Evolutionary conservation across 176 grass and related monocot species (phyloP).

Genomic region (Carex cristatella): DNA sequence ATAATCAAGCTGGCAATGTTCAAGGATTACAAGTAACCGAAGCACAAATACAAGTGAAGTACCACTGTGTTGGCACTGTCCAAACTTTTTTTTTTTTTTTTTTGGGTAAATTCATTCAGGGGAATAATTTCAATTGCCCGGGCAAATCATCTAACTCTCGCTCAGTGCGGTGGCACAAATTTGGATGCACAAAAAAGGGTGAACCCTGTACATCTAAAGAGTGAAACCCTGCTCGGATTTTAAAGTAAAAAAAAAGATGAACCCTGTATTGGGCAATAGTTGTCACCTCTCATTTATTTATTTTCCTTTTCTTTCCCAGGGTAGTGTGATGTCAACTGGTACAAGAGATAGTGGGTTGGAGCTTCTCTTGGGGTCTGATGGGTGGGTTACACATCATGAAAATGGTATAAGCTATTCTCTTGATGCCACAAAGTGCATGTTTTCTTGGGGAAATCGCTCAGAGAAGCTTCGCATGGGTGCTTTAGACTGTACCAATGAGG

Average conservation of each 20-base stretch:
- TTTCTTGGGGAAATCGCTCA: constrained; percentile 91
- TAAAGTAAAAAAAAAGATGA: too few relatives aligned
- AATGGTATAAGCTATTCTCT: constrained; percentile 80
- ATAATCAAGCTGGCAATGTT: not conserved
- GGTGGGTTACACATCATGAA: constrained; percentile 83
- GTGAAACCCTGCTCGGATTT: too few relatives aligned
- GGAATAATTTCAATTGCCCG: too few relatives aligned
- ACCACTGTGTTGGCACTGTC: not conserved
- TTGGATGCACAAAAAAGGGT: too few relatives aligned
- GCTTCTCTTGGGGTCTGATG: constrained; percentile 63
- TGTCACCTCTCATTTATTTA: not conserved
- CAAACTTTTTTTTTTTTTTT: not conserved
- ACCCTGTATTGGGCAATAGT: too few relatives aligned
- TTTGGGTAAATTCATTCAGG: constrained; percentile 14
- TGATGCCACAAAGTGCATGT: constrained; percentile 95
- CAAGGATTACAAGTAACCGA: not conserved
- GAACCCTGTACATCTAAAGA: too few relatives aligned
- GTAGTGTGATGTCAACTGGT: constrained; percentile 70
- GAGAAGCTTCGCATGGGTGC: constrained; percentile 84
- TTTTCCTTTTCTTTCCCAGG: constrained; percentile 36
- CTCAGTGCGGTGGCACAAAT: too few relatives aligned
- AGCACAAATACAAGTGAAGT: not conserved
- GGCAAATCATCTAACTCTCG: too few relatives aligned
- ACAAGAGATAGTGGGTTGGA: constrained; percentile 92
- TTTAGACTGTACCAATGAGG: constrained; percentile 71